Evolutionary conservation across 2,329 filamentous ascomycete species (phyloP).

Genomic region (Paecilomyces fulvus): DNA sequence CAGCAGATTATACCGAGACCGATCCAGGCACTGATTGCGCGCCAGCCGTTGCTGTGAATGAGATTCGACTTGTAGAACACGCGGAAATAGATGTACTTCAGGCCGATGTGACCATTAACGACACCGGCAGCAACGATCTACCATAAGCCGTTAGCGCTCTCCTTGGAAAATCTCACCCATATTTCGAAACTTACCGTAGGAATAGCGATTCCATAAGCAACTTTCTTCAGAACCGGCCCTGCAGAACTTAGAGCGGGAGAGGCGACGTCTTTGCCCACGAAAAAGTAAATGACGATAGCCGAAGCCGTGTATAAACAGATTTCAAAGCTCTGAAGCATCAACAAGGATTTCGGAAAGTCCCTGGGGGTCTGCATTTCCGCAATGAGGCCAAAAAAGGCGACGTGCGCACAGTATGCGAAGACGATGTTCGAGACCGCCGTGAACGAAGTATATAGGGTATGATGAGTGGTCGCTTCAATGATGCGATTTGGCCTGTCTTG

Average conservation of each 20-base stretch:
- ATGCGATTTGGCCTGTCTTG: slow-evolving; percentile 30
- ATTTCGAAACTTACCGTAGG: slow-evolving; percentile 41
- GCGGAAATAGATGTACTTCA: slow-evolving; percentile 57
- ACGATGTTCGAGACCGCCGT: slow-evolving; percentile 60
- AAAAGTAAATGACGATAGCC: slow-evolving; percentile 62
- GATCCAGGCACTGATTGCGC: no score
- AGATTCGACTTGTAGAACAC: slow-evolving; percentile 52
- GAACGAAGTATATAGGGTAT: slow-evolving; percentile 48
- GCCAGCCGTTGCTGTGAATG: slow-evolving; percentile 31
- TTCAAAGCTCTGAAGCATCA: slow-evolving; percentile 51
- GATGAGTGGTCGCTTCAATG: slow-evolving; percentile 29
- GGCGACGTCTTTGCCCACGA: slow-evolving; percentile 51
- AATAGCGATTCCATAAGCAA: slow-evolving; percentile 59
- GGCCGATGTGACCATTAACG: slow-evolving; percentile 58
- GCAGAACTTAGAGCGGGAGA: slow-evolving; percentile 60
- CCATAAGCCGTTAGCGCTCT: not conserved
- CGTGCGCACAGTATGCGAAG: slow-evolving; percentile 61
- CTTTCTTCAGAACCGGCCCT: slow-evolving; percentile 47
- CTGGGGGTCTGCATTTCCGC: slow-evolving; percentile 54
- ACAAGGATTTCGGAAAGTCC: slow-evolving; percentile 55
- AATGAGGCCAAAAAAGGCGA: slow-evolving; percentile 61
- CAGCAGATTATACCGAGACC: slow-evolving; percentile 48
- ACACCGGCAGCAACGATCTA: slow-evolving; percentile 60
- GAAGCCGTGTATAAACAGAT: slow-evolving; percentile 56
- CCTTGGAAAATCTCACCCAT: no score